A percentile compares a stretch with the other conserved stretches of the same genome.
phyloP scores from a whole-genome alignment of 306 rosid species.

The Cajanus cajan region DNA sequence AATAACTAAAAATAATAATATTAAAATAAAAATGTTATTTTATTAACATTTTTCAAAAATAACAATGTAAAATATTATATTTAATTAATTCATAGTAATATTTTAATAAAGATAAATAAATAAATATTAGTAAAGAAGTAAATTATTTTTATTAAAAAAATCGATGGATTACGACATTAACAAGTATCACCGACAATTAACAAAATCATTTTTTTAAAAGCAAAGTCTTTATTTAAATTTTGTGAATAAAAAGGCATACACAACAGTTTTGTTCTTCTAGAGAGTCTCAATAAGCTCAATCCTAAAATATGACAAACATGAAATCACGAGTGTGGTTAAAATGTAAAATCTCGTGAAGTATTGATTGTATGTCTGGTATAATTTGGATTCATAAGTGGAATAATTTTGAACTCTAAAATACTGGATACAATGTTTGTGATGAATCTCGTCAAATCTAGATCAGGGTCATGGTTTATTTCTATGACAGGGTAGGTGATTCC shows the following conservation, averaged over 20 bases:
- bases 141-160: too few relatives aligned
- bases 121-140: too few relatives aligned
- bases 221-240: not conserved
- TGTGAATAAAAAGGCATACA: not conserved
- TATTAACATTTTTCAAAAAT: too few relatives aligned
- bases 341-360: not conserved
- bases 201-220: not conserved
- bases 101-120: too few relatives aligned
- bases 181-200: not conserved
- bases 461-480: not conserved
- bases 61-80: too few relatives aligned
- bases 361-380: not conserved
- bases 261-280: not conserved
- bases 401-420: not conserved
- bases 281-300: not conserved
- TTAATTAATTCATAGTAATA: too few relatives aligned
- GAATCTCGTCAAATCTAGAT: not conserved
- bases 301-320: not conserved
- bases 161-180: not conserved
- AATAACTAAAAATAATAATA: too few relatives aligned
- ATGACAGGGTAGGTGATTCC: not conserved
- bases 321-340: not conserved
- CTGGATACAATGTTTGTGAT: too few relatives aligned
- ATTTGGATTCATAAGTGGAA: not conserved
- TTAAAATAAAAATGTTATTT: too few relatives aligned